phyloP scores from a whole-genome alignment of 768 basidiomycete genomes.

The Sarcomyxa edulis region DNA sequence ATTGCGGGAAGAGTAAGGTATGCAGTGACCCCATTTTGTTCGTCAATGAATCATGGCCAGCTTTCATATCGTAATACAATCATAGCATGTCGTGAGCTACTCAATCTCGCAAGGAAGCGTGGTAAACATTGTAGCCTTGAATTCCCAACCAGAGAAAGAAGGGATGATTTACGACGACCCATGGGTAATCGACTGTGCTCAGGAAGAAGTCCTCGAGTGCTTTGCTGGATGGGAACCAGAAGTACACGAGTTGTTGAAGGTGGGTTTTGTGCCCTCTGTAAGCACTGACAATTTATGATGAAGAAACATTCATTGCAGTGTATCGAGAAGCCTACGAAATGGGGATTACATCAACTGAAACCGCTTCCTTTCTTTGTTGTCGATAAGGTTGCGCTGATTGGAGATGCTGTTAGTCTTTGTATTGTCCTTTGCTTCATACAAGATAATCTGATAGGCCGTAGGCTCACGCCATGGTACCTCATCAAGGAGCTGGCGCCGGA shows the following conservation, averaged over 20 bases:
- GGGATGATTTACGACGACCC: constrained; percentile 18
- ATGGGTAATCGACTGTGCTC: constrained; percentile 26
- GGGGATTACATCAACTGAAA: constrained; percentile 31
- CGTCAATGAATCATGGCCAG: background rate
- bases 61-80: background rate
- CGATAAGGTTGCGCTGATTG: constrained; percentile 34
- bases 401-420: constrained; percentile 31
- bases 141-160: constrained; percentile 29
- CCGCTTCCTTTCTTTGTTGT: constrained; percentile 30
- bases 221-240: constrained; percentile 29
- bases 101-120: constrained; percentile 37
- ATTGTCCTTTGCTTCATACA: constrained; percentile 18
- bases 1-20: constrained; percentile 44
- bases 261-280: constrained; percentile 7
- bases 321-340: constrained; percentile 26
- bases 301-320: constrained; percentile 13
- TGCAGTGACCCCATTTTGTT: constrained; percentile 1
- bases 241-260: constrained; percentile 22
- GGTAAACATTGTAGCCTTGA: constrained; percentile 40
- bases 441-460: constrained; percentile 4
- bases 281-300: too few species aligned
- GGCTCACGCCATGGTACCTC: constrained; percentile 24
- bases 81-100: constrained; percentile 46
- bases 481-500: constrained; percentile 22
- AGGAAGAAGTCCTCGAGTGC: constrained; percentile 26